Conservation (phyloP, 2,329 filamentous ascomycete genomes). For the Fusarium incarnatum region DNA sequence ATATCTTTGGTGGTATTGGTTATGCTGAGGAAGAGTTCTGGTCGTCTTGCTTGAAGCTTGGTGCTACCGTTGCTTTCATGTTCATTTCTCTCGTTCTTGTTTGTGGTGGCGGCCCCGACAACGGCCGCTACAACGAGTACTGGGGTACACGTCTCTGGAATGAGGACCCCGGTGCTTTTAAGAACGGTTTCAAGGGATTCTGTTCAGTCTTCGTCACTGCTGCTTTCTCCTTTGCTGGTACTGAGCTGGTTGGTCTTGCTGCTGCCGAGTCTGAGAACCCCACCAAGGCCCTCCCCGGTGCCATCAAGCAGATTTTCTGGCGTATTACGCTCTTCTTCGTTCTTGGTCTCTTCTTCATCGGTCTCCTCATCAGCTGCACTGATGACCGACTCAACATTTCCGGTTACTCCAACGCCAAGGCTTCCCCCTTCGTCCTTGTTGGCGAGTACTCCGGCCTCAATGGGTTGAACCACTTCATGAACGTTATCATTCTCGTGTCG, state of each 20-base stretch:
- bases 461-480: conserved; percentile 65
- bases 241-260: conserved; percentile 76
- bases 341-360: conserved; percentile 61
- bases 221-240: conserved; percentile 77
- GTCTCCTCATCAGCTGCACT: conserved; percentile 59
- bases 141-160: conserved; percentile 54
- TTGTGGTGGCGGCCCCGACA: conserved; percentile 66
- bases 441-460: conserved; percentile 61
- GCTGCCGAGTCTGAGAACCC: conserved; percentile 77
- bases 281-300: conserved; percentile 77
- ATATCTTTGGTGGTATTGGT: conserved; percentile 66
- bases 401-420: conserved; percentile 45
- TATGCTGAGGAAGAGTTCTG: conserved; percentile 69
- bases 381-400: conserved; percentile 55
- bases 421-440: conserved; percentile 65
- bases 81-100: conserved; percentile 69
- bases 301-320: conserved; percentile 79
- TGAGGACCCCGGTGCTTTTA: conserved; percentile 62
- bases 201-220: conserved; percentile 77
- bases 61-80: conserved; percentile 70
- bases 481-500: conserved; percentile 65
- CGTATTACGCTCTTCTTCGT: conserved; percentile 64
- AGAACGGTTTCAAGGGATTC: conserved; percentile 78
- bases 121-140: conserved; percentile 57
- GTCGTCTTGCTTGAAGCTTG: conserved; percentile 66